These are phyloP conservation scores for Daldinia caldariorum DNA, from an alignment of 495 filamentous ascomycete genomes.

Conservation along the genomic window DNA sequence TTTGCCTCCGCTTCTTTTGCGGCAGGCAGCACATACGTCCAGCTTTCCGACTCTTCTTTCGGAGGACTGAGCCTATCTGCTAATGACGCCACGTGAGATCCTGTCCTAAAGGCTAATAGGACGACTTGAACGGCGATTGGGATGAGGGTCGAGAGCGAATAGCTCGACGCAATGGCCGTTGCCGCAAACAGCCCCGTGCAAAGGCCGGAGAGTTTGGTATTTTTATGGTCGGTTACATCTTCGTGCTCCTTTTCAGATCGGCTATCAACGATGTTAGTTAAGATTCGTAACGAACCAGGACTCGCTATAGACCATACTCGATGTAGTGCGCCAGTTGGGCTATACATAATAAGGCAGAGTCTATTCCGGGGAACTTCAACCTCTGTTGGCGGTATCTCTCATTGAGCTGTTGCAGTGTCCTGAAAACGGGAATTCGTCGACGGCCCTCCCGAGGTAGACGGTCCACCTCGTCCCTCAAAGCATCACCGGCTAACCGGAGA, in stretches of 20 bases:
- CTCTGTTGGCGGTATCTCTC: constrained; percentile 70
- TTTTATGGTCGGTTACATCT: constrained; percentile 53
- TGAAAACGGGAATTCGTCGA: constrained; percentile 71
- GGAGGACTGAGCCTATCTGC: constrained; percentile 61
- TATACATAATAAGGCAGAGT: constrained; percentile 74
- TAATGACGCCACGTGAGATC: constrained; percentile 65
- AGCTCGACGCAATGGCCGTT: constrained; percentile 73
- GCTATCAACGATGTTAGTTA: constrained; percentile 48
- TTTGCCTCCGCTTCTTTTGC: constrained; percentile 57
- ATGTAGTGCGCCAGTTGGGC: constrained; percentile 80
- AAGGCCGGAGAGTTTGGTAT: constrained; percentile 67
- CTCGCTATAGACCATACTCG: constrained; percentile 63
- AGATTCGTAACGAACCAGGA: neutral
- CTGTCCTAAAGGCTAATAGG: constrained; percentile 76
- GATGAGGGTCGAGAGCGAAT: constrained; percentile 73
- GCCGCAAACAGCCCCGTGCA: constrained; percentile 80
- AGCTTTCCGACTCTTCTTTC: constrained; percentile 60
- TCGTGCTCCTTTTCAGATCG: constrained; percentile 58
- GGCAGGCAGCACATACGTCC: constrained; percentile 65
- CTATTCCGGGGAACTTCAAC: constrained; percentile 67
- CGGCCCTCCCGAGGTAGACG: constrained; percentile 68
- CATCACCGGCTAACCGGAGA: constrained; percentile 68
- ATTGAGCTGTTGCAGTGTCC: constrained; percentile 73
- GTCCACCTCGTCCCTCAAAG: constrained; percentile 71
- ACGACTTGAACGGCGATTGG: constrained; percentile 74